Conservation (phyloP, 2,329 filamentous ascomycete genomes). For the Thielaviopsis euricoi region DNA sequence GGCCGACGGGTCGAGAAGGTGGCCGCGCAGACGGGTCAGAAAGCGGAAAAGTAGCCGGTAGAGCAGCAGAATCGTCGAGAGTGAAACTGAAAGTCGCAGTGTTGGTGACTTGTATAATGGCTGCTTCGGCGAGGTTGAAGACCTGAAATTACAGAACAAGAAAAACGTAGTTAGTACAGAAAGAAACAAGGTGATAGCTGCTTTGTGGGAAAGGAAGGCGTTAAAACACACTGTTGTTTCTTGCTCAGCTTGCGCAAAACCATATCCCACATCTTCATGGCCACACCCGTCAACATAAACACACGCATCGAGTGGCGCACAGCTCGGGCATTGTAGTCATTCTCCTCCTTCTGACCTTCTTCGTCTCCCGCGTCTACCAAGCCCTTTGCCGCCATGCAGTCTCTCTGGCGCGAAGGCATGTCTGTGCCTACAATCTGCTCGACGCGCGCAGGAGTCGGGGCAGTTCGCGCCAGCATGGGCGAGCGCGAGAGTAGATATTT, state of each 20-base stretch:
- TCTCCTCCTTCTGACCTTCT: slow-evolving; percentile 18
- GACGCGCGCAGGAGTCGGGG: slow-evolving; percentile 39
- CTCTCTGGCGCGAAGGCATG: background rate
- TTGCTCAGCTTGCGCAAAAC: slow-evolving; percentile 31
- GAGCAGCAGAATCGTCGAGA: slow-evolving; percentile 72
- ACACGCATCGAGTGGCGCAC: slow-evolving; percentile 35
- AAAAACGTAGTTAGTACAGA: background rate
- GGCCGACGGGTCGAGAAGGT: slow-evolving; percentile 65
- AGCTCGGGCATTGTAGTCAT: slow-evolving; percentile 55
- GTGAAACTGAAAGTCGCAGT: slow-evolving; percentile 61
- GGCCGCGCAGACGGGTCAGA: slow-evolving; percentile 61
- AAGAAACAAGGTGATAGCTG: background rate
- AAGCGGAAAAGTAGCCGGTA: slow-evolving; percentile 86
- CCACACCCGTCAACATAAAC: slow-evolving; percentile 34
- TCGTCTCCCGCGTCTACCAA: slow-evolving; percentile 18
- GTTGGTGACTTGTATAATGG: slow-evolving; percentile 49
- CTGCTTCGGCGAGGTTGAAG: slow-evolving; percentile 26
- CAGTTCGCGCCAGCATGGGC: slow-evolving; percentile 34
- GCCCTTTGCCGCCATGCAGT: slow-evolving; percentile 1
- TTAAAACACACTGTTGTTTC: slow-evolving; percentile 28
- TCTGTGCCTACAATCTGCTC: slow-evolving; percentile 20
- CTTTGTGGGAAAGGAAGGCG: background rate
- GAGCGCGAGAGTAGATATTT: slow-evolving; percentile 66
- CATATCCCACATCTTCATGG: slow-evolving; percentile 45
- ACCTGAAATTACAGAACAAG: no score